Evolutionary conservation across 1,139 yeast species (phyloP).

Genomic region (Petasospora rhodanensis): DNA sequence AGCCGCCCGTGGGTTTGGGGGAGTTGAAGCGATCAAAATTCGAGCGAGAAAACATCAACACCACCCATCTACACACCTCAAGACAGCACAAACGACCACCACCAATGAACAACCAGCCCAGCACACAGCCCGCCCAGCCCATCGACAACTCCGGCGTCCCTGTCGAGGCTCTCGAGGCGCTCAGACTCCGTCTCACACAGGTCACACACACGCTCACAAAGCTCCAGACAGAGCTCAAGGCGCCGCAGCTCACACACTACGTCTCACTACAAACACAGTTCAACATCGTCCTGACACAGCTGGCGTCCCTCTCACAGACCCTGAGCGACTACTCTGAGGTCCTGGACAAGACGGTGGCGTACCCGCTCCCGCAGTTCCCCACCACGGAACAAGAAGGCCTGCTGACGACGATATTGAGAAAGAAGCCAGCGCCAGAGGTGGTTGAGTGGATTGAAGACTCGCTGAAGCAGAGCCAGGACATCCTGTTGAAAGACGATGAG

Average conservation of each 20-base stretch:
- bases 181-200: constrained; percentile 57
- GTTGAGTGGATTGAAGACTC: constrained; percentile 78
- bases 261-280: constrained; percentile 72
- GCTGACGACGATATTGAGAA: constrained; percentile 76
- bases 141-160: constrained; percentile 46
- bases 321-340: constrained; percentile 57
- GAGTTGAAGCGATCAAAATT: too few relatives aligned
- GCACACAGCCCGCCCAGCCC: constrained; percentile 5
- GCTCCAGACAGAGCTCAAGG: constrained; percentile 39
- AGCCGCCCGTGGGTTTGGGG: too few relatives aligned
- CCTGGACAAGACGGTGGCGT: constrained; percentile 65
- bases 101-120: constrained; percentile 7
- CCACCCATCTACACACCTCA: constrained; percentile 1
- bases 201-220: constrained; percentile 42
- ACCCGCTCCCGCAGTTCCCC: constrained; percentile 81
- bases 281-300: constrained; percentile 76
- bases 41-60: too few relatives aligned
- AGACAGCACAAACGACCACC: constrained; percentile 1
- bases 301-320: constrained; percentile 67
- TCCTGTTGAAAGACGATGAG: constrained; percentile 39
- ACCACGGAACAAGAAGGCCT: constrained; percentile 78
- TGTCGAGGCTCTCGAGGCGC: constrained; percentile 53
- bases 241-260: constrained; percentile 35
- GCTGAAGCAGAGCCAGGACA: constrained; percentile 34
- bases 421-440: constrained; percentile 86